Conservation (phyloP, 176 grass and related monocot genomes). For the Musa beccarii region DNA sequence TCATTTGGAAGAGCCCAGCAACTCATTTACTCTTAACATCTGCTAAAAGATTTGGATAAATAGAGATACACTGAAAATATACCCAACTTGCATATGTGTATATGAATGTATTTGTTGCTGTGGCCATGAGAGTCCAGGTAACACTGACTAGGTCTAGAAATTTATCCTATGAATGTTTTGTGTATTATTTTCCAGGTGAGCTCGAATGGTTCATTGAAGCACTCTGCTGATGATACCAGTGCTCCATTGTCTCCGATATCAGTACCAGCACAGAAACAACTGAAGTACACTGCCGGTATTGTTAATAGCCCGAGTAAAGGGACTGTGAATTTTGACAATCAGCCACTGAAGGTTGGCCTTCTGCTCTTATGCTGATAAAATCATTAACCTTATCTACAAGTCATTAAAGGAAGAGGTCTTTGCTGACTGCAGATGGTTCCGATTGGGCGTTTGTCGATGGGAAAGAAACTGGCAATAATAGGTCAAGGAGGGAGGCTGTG, state of each 20-base stretch:
- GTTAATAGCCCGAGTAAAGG: slow-evolving; percentile 81
- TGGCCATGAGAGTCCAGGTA: too few species aligned
- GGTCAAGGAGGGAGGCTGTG: slow-evolving; percentile 93
- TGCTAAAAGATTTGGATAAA: too few species aligned
- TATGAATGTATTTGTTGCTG: too few species aligned
- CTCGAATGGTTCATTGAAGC: slow-evolving; percentile 63
- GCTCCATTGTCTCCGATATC: slow-evolving; percentile 76
- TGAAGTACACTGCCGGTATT: slow-evolving; percentile 92
- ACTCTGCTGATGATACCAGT: slow-evolving; percentile 59
- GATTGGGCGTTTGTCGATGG: slow-evolving; percentile 50
- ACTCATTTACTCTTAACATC: too few species aligned
- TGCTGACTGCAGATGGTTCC: slow-evolving; percentile 71
- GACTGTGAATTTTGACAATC: slow-evolving; percentile 42
- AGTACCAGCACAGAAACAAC: slow-evolving; percentile 94
- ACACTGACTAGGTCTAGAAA: neutral
- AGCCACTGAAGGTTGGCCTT: slow-evolving; percentile 64
- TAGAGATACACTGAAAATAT: too few species aligned
- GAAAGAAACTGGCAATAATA: slow-evolving; percentile 61
- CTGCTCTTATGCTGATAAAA: neutral
- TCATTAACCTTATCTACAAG: neutral
- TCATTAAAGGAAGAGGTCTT: neutral
- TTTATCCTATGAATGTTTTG: neutral
- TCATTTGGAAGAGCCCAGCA: too few species aligned
- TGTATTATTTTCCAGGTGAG: slow-evolving; percentile 36
- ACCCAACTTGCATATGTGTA: too few species aligned